Percentiles rank a stretch among this genome's conserved stretches.
Evolutionary conservation across 495 filamentous ascomycete species (phyloP).

Genomic region (Mycothermus thermophilus): DNA sequence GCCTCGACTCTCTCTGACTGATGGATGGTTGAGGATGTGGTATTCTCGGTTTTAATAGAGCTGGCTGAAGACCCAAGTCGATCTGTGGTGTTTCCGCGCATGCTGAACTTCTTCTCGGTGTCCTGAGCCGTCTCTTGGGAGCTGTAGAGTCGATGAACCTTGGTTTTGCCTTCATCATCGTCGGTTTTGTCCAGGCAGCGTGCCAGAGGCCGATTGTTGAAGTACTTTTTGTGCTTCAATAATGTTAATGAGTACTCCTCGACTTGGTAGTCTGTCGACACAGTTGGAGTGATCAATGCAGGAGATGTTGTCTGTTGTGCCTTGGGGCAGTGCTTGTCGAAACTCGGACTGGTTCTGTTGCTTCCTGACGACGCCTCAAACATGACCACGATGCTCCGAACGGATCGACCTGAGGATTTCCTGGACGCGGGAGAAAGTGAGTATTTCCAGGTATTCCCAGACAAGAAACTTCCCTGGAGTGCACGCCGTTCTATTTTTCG

Average conservation of each 20-base stretch:
- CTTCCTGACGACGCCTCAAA: constrained; percentile 5
- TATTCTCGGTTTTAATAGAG: too few species aligned
- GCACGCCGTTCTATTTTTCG: constrained; percentile 10
- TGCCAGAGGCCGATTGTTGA: constrained; percentile 13
- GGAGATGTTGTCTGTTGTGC: too few species aligned
- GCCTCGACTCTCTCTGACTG: neutral
- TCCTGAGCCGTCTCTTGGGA: neutral
- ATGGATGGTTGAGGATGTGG: neutral
- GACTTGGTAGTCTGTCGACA: constrained; percentile 2
- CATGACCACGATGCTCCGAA: constrained; percentile 10
- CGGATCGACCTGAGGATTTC: too few species aligned
- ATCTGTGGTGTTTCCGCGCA: too few species aligned
- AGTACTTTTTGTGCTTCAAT: constrained; percentile 16
- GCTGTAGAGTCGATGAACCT: too few species aligned
- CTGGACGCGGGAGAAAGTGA: too few species aligned
- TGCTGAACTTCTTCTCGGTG: neutral
- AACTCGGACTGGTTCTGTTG: neutral
- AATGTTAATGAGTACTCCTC: constrained; percentile 18
- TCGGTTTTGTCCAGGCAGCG: constrained; percentile 14
- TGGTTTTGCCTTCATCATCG: too few species aligned
- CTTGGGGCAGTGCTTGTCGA: neutral
- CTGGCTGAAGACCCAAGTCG: too few species aligned
- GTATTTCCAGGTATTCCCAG: too few species aligned
- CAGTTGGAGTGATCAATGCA: neutral
- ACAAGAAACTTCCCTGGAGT: constrained; percentile 8